Evolutionary conservation across 2,329 filamentous ascomycete species (phyloP).

Genomic region (Trichoderma afroharzianum): DNA sequence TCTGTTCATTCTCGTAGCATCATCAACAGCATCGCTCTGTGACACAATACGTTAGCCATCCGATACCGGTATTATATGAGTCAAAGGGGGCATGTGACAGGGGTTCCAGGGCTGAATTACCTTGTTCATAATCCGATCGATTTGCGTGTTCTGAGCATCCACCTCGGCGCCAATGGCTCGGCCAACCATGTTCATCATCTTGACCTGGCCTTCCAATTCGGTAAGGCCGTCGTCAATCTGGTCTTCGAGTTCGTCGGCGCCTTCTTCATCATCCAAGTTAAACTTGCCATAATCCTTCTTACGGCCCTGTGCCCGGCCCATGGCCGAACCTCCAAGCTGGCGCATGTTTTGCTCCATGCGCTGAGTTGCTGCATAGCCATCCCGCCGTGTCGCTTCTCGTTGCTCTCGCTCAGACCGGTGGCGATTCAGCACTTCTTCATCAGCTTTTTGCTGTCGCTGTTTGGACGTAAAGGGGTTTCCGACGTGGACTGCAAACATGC

Average conservation of each 20-base stretch:
- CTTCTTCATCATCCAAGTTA: constrained; percentile 70
- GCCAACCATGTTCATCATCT: constrained; percentile 69
- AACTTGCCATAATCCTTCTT: constrained; percentile 58
- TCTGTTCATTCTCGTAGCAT: constrained; percentile 75
- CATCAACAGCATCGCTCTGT: constrained; percentile 78
- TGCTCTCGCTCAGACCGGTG: constrained; percentile 63
- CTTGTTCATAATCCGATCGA: constrained; percentile 76
- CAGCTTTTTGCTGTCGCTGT: constrained; percentile 59
- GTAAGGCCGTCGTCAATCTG: constrained; percentile 57
- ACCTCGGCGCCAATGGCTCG: constrained; percentile 72
- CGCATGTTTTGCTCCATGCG: constrained; percentile 52
- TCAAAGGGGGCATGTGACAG: not conserved
- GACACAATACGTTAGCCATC: constrained; percentile 28
- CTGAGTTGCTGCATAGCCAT: constrained; percentile 48
- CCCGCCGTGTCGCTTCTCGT: constrained; percentile 57
- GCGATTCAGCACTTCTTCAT: constrained; percentile 66
- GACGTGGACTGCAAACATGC: constrained; percentile 86
- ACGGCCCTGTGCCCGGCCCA: constrained; percentile 30
- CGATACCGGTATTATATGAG: not conserved
- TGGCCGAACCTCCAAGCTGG: constrained; percentile 34
- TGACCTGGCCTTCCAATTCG: constrained; percentile 67
- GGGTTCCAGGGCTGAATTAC: constrained; percentile 40
- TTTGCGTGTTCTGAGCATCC: constrained; percentile 68
- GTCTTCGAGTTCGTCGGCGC: constrained; percentile 42
- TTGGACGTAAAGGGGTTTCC: constrained; percentile 73